A percentile compares a stretch with the other conserved stretches of the same genome.
These are phyloP conservation scores for Heracleum sosnowskyi DNA, from an alignment of 129 eudicot species.

Conservation along the genomic window DNA sequence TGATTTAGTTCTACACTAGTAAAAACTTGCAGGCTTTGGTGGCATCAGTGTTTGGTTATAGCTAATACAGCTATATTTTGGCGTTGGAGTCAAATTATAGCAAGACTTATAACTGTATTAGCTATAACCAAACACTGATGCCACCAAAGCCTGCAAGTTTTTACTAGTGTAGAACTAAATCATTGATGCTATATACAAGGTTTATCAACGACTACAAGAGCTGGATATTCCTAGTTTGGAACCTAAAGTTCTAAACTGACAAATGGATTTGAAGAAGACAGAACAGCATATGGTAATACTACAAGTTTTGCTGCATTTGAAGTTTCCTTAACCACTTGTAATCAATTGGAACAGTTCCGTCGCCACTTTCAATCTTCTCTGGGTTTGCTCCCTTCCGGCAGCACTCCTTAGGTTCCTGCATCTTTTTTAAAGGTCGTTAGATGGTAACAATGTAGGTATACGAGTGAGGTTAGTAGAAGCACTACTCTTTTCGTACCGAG, in stretches of 20 bases:
- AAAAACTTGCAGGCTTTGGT: neutral
- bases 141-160: neutral
- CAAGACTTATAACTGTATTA: neutral
- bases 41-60: too few species aligned
- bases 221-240: neutral
- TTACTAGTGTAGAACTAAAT: neutral
- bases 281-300: neutral
- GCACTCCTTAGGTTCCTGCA: slow-evolving; percentile 37
- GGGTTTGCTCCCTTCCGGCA: slow-evolving; percentile 33
- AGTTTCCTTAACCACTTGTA: slow-evolving; percentile 6
- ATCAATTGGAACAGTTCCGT: slow-evolving; percentile 32
- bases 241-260: neutral
- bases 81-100: neutral
- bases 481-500: neutral
- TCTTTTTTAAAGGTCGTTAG: neutral
- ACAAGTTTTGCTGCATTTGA: neutral
- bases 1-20: neutral
- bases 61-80: too few species aligned
- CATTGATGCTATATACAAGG: neutral
- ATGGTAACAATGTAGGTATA: neutral
- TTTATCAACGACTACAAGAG: neutral
- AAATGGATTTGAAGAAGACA: neutral
- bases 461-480: neutral
- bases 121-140: too few species aligned
- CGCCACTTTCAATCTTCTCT: slow-evolving; percentile 58